Evolutionary conservation across 345 rosid species (phyloP).

Genomic region (Hypericum perforatum): DNA sequence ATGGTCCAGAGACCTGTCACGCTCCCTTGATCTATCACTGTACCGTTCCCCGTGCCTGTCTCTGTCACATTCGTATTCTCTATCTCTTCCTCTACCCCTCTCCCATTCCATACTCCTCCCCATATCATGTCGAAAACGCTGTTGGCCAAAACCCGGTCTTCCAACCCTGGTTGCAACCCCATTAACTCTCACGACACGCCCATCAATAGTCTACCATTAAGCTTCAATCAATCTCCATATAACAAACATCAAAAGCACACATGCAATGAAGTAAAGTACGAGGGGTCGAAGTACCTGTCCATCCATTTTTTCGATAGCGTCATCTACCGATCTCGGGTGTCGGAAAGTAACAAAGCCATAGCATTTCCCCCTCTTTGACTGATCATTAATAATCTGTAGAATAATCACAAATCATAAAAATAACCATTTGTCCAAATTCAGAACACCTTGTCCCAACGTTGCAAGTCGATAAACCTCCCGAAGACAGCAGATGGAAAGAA

Average conservation of each 20-base stretch:
- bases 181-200: conserved; percentile 70
- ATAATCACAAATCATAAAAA: neutral
- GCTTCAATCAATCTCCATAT: conserved; percentile 12
- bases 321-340: conserved; percentile 64
- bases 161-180: conserved; percentile 63
- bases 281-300: conserved; percentile 71
- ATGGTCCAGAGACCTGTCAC: conserved; percentile 37
- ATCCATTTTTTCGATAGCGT: conserved; percentile 78
- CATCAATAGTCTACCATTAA: conserved; percentile 51
- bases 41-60: conserved; percentile 33
- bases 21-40: conserved; percentile 55
- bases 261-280: too few relatives aligned
- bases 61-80: conserved; percentile 38
- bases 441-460: too few relatives aligned
- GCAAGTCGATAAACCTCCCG: too few relatives aligned
- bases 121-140: conserved; percentile 22
- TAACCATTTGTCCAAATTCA: too few relatives aligned
- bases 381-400: conserved; percentile 66
- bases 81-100: conserved; percentile 39
- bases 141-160: conserved; percentile 38
- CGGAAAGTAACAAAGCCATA: conserved; percentile 77
- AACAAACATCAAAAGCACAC: neutral
- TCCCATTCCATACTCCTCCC: conserved; percentile 27
- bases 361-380: conserved; percentile 64
- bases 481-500: too few relatives aligned